Evolutionary conservation across 257 asterid species (phyloP).

Genomic region (Fraxinus cuspidata): DNA sequence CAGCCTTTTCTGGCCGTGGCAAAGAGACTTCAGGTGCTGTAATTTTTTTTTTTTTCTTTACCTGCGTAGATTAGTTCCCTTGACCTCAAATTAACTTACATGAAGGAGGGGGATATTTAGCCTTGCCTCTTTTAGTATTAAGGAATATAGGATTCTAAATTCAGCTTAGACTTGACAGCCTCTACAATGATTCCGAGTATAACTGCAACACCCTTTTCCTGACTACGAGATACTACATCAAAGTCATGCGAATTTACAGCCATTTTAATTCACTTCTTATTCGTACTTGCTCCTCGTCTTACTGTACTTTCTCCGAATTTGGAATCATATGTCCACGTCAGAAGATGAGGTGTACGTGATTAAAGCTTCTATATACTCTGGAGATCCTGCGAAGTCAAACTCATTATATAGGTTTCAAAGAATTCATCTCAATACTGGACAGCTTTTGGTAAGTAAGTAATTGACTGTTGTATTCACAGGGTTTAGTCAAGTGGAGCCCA

Average conservation of each 20-base stretch:
- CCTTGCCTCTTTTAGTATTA: background rate
- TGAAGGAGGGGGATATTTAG: background rate
- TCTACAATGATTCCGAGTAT: background rate
- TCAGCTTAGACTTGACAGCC: background rate
- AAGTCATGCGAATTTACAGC: background rate
- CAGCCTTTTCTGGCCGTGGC: constrained; percentile 96
- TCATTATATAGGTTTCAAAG: background rate
- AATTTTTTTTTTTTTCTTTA: background rate
- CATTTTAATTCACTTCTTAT: background rate
- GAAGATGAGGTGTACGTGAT: background rate
- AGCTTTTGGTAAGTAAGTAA: background rate
- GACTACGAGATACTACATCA: background rate
- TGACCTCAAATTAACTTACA: background rate
- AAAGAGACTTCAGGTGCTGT: constrained; percentile 77
- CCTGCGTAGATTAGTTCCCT: background rate
- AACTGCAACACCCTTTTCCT: background rate
- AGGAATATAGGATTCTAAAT: background rate
- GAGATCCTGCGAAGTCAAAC: background rate
- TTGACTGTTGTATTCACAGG: background rate
- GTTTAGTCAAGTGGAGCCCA: background rate
- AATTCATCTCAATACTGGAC: background rate
- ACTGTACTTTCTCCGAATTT: background rate
- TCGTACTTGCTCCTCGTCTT: background rate
- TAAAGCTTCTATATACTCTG: background rate
- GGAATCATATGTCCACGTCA: background rate